A percentile compares a stretch with the other conserved stretches of the same genome.
These are phyloP conservation scores for Colletotrichum australisinense DNA, from an alignment of 2,329 filamentous ascomycete genomes.

Conservation along the genomic window DNA sequence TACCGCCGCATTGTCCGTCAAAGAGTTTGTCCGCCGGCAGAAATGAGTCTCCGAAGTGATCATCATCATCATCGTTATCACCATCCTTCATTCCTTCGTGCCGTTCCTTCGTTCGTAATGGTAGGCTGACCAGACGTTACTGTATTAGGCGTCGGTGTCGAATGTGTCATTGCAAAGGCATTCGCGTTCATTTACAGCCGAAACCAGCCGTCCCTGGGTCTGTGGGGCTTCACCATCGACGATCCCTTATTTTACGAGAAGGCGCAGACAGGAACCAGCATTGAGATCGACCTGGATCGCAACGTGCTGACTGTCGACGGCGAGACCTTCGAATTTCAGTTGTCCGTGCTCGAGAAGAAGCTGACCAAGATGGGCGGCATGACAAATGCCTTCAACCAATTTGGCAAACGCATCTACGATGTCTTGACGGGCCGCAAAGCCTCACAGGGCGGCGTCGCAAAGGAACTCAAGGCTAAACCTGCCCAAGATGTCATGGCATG, in stretches of 20 bases:
- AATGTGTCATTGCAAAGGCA: constrained; percentile 55
- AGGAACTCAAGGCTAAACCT: not conserved
- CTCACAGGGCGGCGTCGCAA: not conserved
- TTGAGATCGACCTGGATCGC: constrained; percentile 48
- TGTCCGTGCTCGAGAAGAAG: constrained; percentile 52
- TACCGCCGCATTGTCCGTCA: not conserved
- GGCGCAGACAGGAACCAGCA: constrained; percentile 47
- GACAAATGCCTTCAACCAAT: constrained; percentile 50
- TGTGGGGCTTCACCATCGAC: constrained; percentile 53
- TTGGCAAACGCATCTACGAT: constrained; percentile 44
- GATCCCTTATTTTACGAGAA: constrained; percentile 51
- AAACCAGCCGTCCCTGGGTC: constrained; percentile 57
- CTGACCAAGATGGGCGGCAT: constrained; percentile 51
- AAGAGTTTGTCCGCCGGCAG: not conserved
- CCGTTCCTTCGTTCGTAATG: not conserved
- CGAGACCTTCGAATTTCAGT: constrained; percentile 45
- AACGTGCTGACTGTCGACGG: constrained; percentile 37
- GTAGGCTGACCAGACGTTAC: not conserved
- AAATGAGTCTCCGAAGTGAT: not conserved
- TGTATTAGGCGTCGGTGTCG: constrained; percentile 44
- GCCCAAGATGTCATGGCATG: constrained; percentile 12
- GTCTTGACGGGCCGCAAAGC: constrained; percentile 11
- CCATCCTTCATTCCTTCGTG: not conserved
- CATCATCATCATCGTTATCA: not conserved
- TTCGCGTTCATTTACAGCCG: constrained; percentile 59